Conservation (phyloP, 768 basidiomycete species). For the Kwoniella dejecticola region DNA sequence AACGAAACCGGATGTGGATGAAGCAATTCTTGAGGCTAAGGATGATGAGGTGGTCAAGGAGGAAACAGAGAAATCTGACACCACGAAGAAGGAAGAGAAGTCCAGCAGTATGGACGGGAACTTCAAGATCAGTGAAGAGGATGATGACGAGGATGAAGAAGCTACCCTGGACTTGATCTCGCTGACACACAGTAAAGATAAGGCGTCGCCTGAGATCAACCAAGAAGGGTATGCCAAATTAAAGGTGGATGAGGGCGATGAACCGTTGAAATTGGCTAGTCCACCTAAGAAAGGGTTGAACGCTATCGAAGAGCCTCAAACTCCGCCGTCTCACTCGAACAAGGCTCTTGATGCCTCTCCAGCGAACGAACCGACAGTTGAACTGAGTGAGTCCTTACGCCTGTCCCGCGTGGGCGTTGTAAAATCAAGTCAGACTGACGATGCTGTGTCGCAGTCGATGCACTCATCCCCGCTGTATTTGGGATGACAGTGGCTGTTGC, state of each 20-base stretch:
- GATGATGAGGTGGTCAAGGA: background rate
- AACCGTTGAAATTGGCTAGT: conserved; percentile 5
- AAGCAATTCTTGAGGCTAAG: background rate
- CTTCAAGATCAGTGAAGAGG: background rate
- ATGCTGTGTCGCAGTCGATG: conserved; percentile 6
- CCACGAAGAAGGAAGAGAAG: background rate
- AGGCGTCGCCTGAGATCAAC: background rate
- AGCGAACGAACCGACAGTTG: background rate
- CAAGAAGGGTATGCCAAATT: background rate
- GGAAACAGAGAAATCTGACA: background rate
- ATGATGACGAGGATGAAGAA: background rate
- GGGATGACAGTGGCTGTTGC: conserved; percentile 11
- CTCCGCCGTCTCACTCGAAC: background rate
- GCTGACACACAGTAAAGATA: conserved; percentile 5
- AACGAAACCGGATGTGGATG: background rate
- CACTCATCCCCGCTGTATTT: conserved; percentile 22
- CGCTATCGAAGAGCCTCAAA: background rate
- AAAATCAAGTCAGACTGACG: background rate
- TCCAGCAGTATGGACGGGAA: background rate
- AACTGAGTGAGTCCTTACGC: background rate
- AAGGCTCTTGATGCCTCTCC: background rate
- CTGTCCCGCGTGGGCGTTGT: too few species aligned
- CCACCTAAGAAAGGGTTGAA: conserved; percentile 10
- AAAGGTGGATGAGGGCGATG: background rate
- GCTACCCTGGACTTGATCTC: conserved; percentile 6